phyloP scores from a whole-genome alignment of 352 stramenopile species.

The Phytopythium delawarense region DNA sequence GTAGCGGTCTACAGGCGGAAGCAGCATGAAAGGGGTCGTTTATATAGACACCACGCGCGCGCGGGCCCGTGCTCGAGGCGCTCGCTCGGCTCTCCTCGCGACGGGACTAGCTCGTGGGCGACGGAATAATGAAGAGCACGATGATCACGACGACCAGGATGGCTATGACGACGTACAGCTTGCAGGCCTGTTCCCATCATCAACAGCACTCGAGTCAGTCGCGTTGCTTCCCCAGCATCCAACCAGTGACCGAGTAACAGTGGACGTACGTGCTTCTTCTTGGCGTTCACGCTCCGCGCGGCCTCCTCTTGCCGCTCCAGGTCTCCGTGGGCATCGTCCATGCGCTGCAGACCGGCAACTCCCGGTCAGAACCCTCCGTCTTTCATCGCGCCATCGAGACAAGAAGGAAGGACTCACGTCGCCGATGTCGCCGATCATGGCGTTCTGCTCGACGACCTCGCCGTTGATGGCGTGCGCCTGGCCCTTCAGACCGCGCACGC shows the following conservation, averaged over 20 bases:
- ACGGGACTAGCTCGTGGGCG: slow-evolving; percentile 11
- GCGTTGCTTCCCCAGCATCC: background rate
- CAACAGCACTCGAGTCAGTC: slow-evolving; percentile 4
- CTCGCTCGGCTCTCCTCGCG: background rate
- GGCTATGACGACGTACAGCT: slow-evolving; percentile 69
- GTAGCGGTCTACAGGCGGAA: background rate
- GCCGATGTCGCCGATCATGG: slow-evolving; percentile 77
- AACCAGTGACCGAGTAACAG: background rate
- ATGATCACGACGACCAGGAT: slow-evolving; percentile 61
- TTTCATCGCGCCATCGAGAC: background rate
- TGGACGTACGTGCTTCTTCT: slow-evolving; percentile 60
- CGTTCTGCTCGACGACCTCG: slow-evolving; percentile 80
- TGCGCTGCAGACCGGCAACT: slow-evolving; percentile 28
- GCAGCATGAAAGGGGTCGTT: background rate
- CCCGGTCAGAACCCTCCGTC: slow-evolving; percentile 4
- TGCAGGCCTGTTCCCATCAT: slow-evolving; percentile 36
- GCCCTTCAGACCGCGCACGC: slow-evolving; percentile 77
- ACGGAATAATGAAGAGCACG: slow-evolving; percentile 50
- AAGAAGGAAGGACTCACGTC: slow-evolving; percentile 34
- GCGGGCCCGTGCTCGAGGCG: background rate
- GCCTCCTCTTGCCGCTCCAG: slow-evolving; percentile 56
- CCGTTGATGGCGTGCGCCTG: slow-evolving; percentile 81
- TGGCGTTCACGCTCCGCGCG: slow-evolving; percentile 57
- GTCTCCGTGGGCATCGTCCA: slow-evolving; percentile 61
- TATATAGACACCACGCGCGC: slow-evolving; percentile 3